These are phyloP conservation scores for Scenedesmus sp. DNA, from an alignment of 163 green algal species.

Conservation along the genomic window DNA sequence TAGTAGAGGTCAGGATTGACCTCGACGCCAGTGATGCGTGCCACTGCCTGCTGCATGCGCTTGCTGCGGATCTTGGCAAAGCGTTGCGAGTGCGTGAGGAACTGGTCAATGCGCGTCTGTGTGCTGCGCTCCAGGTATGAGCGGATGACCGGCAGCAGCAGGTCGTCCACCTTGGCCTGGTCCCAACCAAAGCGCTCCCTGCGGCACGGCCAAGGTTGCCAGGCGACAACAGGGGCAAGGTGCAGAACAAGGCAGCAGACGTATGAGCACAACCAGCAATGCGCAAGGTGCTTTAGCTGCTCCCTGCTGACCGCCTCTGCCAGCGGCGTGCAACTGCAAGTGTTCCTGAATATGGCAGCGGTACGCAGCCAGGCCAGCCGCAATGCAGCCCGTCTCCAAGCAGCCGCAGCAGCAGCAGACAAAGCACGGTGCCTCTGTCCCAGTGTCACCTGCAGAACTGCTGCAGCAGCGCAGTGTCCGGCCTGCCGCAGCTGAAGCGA, in stretches of 20 bases:
- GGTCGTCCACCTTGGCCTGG: slow-evolving; percentile 73
- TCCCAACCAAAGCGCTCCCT: slow-evolving; percentile 73
- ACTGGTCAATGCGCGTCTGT: slow-evolving; percentile 88
- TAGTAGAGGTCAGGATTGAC: slow-evolving; percentile 45
- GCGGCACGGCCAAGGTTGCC: slow-evolving; percentile 56
- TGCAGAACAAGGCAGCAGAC: neutral
- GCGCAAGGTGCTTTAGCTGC: too few species aligned
- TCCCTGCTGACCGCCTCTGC: too few species aligned
- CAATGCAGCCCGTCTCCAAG: neutral
- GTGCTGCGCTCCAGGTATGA: slow-evolving; percentile 75
- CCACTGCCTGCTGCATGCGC: slow-evolving; percentile 74
- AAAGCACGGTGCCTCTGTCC: neutral
- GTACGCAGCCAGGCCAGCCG: neutral
- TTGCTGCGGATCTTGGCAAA: slow-evolving; percentile 96
- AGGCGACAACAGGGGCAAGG: neutral
- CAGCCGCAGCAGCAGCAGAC: neutral
- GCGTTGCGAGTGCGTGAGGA: slow-evolving; percentile 82
- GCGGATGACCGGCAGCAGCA: slow-evolving; percentile 86
- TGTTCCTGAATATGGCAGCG: too few species aligned
- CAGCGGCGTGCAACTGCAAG: too few species aligned
- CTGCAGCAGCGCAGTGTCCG: slow-evolving; percentile 81
- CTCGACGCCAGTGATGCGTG: slow-evolving; percentile 39
- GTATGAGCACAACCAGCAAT: neutral
- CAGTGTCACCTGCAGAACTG: slow-evolving; percentile 75
- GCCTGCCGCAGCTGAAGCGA: slow-evolving; percentile 82